phyloP scores from a whole-genome alignment of 768 basidiomycete genomes.

The Tephrocybe sp. region DNA sequence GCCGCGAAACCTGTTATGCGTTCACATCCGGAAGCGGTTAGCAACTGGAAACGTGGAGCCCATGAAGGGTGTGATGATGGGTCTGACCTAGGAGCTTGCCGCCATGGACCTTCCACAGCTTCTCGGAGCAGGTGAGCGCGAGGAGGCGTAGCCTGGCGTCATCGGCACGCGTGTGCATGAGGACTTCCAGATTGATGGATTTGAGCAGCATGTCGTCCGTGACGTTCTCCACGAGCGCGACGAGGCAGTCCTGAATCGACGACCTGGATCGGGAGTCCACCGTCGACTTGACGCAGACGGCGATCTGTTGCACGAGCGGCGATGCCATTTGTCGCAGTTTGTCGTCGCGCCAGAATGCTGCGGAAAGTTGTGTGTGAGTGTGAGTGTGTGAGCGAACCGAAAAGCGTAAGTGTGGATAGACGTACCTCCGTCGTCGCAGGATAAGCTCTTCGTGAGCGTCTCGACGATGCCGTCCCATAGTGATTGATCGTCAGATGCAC shows the following conservation, averaged over 20 bases:
- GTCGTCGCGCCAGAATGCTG: conserved; percentile 91
- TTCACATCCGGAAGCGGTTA: not conserved
- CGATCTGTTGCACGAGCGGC: conserved; percentile 65
- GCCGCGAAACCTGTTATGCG: conserved; percentile 60
- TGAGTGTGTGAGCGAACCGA: too few relatives aligned
- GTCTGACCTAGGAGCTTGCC: conserved; percentile 70
- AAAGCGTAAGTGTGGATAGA: conserved; percentile 5
- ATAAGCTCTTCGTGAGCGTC: conserved; percentile 68
- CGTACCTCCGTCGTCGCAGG: conserved; percentile 80
- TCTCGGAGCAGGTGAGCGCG: conserved; percentile 65
- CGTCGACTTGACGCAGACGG: conserved; percentile 42
- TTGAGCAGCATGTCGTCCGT: conserved; percentile 71
- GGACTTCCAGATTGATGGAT: conserved; percentile 73
- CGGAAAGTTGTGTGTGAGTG: not conserved
- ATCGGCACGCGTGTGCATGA: conserved; percentile 90
- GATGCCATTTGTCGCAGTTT: conserved; percentile 64
- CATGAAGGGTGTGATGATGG: not conserved
- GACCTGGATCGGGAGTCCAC: conserved; percentile 36
- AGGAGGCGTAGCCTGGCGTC: conserved; percentile 65
- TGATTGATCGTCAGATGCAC: conserved; percentile 29
- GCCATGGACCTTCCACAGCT: conserved; percentile 78
- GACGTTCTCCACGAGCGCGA: conserved; percentile 51
- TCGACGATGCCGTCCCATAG: conserved; percentile 68
- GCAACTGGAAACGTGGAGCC: not conserved
- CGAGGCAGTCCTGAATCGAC: conserved; percentile 50